Evolutionary conservation across 495 filamentous ascomycete genomes (phyloP), one percentile per base, ranked within the genome.

Genomic region (Trichoderma asperelloides): DNA sequence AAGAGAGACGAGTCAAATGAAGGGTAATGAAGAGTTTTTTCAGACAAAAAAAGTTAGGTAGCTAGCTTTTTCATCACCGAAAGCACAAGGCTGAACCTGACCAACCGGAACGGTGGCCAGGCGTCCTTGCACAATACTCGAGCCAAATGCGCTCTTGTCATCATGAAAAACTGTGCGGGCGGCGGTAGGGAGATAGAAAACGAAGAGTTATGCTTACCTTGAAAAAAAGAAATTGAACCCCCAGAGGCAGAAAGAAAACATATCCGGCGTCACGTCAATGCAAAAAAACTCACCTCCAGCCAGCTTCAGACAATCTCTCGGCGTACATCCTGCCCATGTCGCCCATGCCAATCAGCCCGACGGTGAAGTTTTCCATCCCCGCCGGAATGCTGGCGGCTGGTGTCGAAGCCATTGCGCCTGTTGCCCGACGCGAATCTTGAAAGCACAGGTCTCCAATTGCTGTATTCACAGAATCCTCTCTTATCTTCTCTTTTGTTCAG

Each of bases 81-180:
- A 83, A 83, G 79, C 68, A 67, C 72, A 65, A 41, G 64, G 1
- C 40, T 3, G 37, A 30, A 0, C 9, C 41, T 37, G 27, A 65
- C 70, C 73, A 21, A 69, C 73, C 33, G 71, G 78, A 82, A 71
- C 78, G 75, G 69, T 69, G 66, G 70, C 71, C 77, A 68, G 62
- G 68, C 67, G 66, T 65, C 75, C 73, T 75, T 82, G 77, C 72
- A 75, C 84, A 86, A 91, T 96, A 83, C 92, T 97, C 92, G 91
- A 97, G 93, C 93, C 93, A 97, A 97, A 97, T 97, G 93, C 93
- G 91, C 93, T 97, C 93, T 91, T 91, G 92, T 97, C 93, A 97
- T 96, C 93, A 94, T 93, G 74, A 67, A 70, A 70, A 68, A 51
- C 62, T 63, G 63, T 65, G 55, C 39, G 65, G 27, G 47, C 30